Conservation (phyloP, 2,329 filamentous ascomycete genomes). For the Fonsecaea erecta region DNA sequence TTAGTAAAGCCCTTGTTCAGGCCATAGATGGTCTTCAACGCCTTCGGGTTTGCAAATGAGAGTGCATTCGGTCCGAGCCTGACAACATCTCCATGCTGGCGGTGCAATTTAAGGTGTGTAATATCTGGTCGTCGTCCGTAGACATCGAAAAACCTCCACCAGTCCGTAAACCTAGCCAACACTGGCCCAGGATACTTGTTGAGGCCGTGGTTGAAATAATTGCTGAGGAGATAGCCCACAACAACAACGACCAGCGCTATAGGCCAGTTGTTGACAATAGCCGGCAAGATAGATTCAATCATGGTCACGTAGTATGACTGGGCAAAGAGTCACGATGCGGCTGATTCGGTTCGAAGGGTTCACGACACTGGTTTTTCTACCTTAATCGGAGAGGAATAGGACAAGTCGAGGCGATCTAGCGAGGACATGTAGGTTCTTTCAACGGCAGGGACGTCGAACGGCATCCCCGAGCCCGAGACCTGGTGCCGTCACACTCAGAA, state of each 20-base stretch:
- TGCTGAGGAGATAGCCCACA: slow-evolving; percentile 30
- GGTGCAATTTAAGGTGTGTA: slow-evolving; percentile 71
- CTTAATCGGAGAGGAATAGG: not conserved
- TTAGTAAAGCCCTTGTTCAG: slow-evolving; percentile 81
- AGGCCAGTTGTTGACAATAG: slow-evolving; percentile 32
- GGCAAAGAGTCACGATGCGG: not conserved
- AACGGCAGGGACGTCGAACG: slow-evolving; percentile 3
- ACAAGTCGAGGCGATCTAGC: not conserved
- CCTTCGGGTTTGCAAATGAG: slow-evolving; percentile 74
- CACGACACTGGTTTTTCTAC: not conserved
- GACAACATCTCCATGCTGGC: slow-evolving; percentile 73
- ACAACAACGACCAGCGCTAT: slow-evolving; percentile 25
- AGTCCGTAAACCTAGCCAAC: slow-evolving; percentile 70
- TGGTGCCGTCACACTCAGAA: slow-evolving; percentile 7
- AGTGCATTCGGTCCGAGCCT: slow-evolving; percentile 74
- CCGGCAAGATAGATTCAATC: slow-evolving; percentile 33
- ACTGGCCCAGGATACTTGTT: slow-evolving; percentile 69
- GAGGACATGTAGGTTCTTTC: not conserved
- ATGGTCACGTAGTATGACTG: slow-evolving; percentile 13
- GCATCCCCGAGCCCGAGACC: not conserved
- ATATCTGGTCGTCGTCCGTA: slow-evolving; percentile 67
- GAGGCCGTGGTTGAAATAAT: slow-evolving; percentile 38
- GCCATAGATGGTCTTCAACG: slow-evolving; percentile 77
- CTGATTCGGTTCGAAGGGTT: not conserved
- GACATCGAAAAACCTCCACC: slow-evolving; percentile 76